Base-by-base conservation (phyloP, 108 stramenopile genomes). In the Cyclostephanos invisitatus region DNA sequence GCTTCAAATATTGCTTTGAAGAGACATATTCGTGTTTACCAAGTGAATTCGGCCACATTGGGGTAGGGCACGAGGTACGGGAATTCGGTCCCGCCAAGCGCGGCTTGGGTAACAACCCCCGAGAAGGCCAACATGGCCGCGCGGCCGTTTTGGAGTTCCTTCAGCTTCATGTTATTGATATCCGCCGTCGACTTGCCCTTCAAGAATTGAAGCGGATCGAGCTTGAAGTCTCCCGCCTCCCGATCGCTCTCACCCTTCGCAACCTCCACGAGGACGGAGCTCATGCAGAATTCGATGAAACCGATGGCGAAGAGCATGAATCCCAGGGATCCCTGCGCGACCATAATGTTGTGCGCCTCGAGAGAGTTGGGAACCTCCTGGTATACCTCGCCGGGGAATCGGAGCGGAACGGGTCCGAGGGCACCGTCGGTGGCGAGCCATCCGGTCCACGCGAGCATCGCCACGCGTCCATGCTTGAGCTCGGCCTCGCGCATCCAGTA, bases 91-190 rank as follows among this genome's bases (percentile, higher is more conserved):
- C 85, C 89, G 38, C 92, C 90, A 77, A 96, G 77, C 64, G 95
- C 84, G 63, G 92, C 77, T 83, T 97, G 96, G 68, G 96, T 98
- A 57, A 85, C 90, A 70, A 98, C 91, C 61, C 93, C 97, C 58
- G 87, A 83, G 81, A 97, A 97, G 51, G 97, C 97, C 72, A 96
- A 78, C 96, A 98, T 98, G 38, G 96, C 97, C 72, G 97, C 87
- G 68, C 97, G 93, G 73, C 96, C 94, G 73, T 98, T 96, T 75
- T 86, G 84, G 70, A 97, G 80, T 75, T 98, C 97, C 81, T 84
- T 81, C 56, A 87, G 86, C 89, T 95, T 87, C 88, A 92, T 91
- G 67, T 62, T 64, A 55, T 90, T 76, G 62, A 84, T 67, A 65
- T 96, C 92, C 7, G 70, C 91, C 42, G 77, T 75, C 61, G 66